Evolutionary conservation across 2,329 filamentous ascomycete genomes (phyloP), one percentile per base, ranked within the genome.

Genomic region (Cladobotryum mycophilum): DNA sequence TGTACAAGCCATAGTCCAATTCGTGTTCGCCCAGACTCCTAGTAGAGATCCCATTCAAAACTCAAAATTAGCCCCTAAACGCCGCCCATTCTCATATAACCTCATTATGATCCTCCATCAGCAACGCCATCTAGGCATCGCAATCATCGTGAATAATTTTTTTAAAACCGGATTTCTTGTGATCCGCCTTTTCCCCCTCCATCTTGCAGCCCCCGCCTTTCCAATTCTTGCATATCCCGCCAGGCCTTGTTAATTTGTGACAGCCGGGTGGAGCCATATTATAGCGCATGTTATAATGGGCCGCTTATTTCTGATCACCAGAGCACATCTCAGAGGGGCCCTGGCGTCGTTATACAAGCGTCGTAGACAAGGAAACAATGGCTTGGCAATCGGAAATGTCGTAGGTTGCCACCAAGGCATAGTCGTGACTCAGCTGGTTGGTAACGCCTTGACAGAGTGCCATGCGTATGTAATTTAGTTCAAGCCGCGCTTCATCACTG

Each of bases 401-500:
- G n/a, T 30, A 33, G 20, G 20, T 20, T 20, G 20, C 20, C 20
- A 20, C 20, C 20, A 20, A 20, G 20, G 20, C 20, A 5, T 20
- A 20, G 36, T 42, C 41, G n/a, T 30, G 20, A 40, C 30, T 20
- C 5, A 5, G 36, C 5, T 38, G 36, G 13, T 38, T n/a, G 36
- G 17, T n/a, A 11, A 30, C 6, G 9, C 6, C 25, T 30, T 30
- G 25, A 30, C 25, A 30, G 25, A 30, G 6, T 30, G 25, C 25
- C 25, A 11, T 30, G 25, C 25, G 25, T 11, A 30, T 11, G 25
- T 5, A 30, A 7, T 11, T 30, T 30, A 30, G 25, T 30, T 30
- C 25, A 35, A 40, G n/a, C 48, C 42, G 36, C 61, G 63, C 47
- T 67, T 67, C 58, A 66, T 66, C 51, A 63, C 56, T 25, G 65